phyloP scores from a whole-genome alignment of 164 flowering plant species.

The Kalanchoe fedtschenkoi region DNA sequence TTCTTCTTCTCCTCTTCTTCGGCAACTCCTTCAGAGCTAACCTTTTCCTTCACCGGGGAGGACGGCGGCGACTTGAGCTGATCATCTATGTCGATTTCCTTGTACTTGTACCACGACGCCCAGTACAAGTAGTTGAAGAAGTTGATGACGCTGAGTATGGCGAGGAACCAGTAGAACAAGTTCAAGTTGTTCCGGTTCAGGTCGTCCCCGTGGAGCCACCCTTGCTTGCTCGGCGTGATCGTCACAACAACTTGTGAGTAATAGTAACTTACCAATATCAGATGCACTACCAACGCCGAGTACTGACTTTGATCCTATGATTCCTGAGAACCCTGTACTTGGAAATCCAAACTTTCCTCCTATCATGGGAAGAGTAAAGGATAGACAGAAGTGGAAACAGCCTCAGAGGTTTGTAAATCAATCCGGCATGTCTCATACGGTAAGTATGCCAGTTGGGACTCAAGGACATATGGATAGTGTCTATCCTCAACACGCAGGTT shows the following conservation, averaged over 20 bases:
- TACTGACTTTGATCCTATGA: slow-evolving; percentile 17
- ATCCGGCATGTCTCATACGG: slow-evolving; percentile 26
- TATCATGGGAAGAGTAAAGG: slow-evolving; percentile 24
- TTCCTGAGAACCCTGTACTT: slow-evolving; percentile 11
- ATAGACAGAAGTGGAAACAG: slow-evolving; percentile 38
- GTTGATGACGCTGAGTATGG: slow-evolving; percentile 45
- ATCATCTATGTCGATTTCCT: slow-evolving; percentile 5
- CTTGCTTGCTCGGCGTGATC: slow-evolving; percentile 34
- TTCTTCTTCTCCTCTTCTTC: no score
- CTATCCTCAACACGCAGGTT: slow-evolving; percentile 20
- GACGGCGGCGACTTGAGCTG: no score
- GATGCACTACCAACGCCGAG: slow-evolving; percentile 14
- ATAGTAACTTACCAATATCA: slow-evolving; percentile 11
- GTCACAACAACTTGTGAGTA: slow-evolving; percentile 23
- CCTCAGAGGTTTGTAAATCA: slow-evolving; percentile 25
- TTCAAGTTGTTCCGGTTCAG: slow-evolving; percentile 37
- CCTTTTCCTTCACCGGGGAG: no score
- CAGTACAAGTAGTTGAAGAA: slow-evolving; percentile 41
- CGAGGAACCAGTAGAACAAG: slow-evolving; percentile 60
- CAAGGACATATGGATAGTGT: slow-evolving; percentile 24
- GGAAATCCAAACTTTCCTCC: slow-evolving; percentile 26
- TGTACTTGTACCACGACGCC: slow-evolving; percentile 65
- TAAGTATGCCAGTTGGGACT: slow-evolving; percentile 18
- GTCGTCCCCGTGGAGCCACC: slow-evolving; percentile 46
- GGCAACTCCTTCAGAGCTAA: no score